Base-by-base conservation (phyloP, 75 land plant species). In the Picea glauca region DNA sequence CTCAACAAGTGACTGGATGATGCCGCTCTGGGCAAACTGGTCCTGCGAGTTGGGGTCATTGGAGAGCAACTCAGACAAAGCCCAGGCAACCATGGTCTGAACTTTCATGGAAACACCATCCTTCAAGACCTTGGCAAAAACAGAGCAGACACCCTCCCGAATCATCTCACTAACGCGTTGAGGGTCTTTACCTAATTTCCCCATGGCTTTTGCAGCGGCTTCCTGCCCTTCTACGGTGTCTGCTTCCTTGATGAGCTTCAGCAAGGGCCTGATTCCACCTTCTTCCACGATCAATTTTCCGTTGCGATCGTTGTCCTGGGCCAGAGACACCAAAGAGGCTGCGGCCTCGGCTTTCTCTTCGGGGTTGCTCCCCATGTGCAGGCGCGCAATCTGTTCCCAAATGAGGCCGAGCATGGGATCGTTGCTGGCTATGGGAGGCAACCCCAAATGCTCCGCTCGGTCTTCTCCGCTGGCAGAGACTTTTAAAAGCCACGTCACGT, bases 351-450 rank as follows among this genome's bases (percentile, higher is more conserved):
- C 82, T 58, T 84, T 78, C 13, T 90, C 88, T 35, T 87, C 90
- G 9, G 82, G 59, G 5, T 80, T 78, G 4, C 50, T 7, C 6
- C 90, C 94, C 1, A 81, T 80, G 17, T 83, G 80, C 33, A 93
- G 86, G 15, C 80, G 78, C 2, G 96, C 96, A 32, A 95, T 91
- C 64, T 96, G 93, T 76, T 91, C 92, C 99, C 99, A 96, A 46
- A 93, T 90, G 17, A 92, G 56, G 75, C 88, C 83, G 35, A 96
- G 61, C 58, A 90, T 91, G 31, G 99, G 99, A 80, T 96, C 97
- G 58, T 90, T 92, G 26, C 90, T 76, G 0, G 99, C 99, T 59
- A 96, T 96, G 3, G 98, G 98, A 23, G 98, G 93, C n/a, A 95
- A 75, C 2, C 97, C 95, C 7, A 83, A 77, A 35, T 72, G 88